Conservation (phyloP, 1,139 yeast genomes). For the Hansenula sp. region DNA sequence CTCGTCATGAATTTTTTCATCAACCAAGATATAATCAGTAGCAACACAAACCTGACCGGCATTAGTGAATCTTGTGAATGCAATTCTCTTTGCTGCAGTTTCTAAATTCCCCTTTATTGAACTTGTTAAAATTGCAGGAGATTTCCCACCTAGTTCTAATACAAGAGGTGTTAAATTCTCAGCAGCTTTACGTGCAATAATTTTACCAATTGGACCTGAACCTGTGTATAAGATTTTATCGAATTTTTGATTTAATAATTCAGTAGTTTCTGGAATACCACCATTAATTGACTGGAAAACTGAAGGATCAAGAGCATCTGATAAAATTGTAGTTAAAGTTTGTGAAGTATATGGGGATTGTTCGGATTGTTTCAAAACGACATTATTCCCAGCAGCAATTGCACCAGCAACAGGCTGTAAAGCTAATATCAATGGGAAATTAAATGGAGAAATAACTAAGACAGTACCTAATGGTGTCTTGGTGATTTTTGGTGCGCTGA, state of each 20-base stretch:
- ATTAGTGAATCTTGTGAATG: slow-evolving; percentile 77
- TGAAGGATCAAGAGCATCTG: slow-evolving; percentile 46
- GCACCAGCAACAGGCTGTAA: slow-evolving; percentile 75
- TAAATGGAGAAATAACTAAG: slow-evolving; percentile 78
- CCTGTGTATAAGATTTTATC: slow-evolving; percentile 92
- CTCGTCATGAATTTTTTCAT: slow-evolving; percentile 50
- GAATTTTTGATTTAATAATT: slow-evolving; percentile 60
- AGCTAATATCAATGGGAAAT: slow-evolving; percentile 72
- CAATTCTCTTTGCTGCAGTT: slow-evolving; percentile 60
- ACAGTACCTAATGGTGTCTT: slow-evolving; percentile 75
- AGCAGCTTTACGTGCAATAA: slow-evolving; percentile 80
- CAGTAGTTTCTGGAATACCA: slow-evolving; percentile 65
- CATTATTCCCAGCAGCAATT: slow-evolving; percentile 83
- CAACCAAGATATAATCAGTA: slow-evolving; percentile 76
- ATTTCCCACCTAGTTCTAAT: slow-evolving; percentile 91
- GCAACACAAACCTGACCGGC: slow-evolving; percentile 94
- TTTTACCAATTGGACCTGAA: slow-evolving; percentile 67
- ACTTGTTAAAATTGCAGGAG: slow-evolving; percentile 71
- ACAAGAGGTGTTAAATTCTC: slow-evolving; percentile 76
- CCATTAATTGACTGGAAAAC: slow-evolving; percentile 69
- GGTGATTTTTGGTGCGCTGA: slow-evolving; percentile 50
- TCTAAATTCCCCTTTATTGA: slow-evolving; percentile 41
- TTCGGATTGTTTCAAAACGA: slow-evolving; percentile 79
- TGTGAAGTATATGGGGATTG: slow-evolving; percentile 59
- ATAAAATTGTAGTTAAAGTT: slow-evolving; percentile 53